Evolutionary conservation across 345 rosid genomes (phyloP), one percentile per base, ranked within the genome.

Genomic region (Lepidium sativum): DNA sequence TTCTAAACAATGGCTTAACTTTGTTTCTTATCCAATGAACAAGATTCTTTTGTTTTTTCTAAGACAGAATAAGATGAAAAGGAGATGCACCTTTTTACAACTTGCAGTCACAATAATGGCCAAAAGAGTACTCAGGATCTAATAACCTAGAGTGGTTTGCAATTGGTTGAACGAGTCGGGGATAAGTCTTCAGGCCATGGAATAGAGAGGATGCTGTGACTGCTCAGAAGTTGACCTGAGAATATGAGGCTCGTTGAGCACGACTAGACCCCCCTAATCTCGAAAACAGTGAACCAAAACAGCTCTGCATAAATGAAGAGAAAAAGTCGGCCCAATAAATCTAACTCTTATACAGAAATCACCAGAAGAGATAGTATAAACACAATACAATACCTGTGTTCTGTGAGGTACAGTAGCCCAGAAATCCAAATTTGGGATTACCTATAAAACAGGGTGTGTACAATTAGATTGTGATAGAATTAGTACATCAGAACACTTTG

Each of bases 321-420:
- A 43, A 60, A 27, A 20, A 10, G 63, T 59, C 27, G 32, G 3
- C 21, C 5, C 6, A 6, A 6, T 6, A 39, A 13, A 27, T 39
- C 9, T 27, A 20, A 8, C 17, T 72, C 39, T 14, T 18, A 65
- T 52, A 54, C 5, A n/a, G 4, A 23, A 31, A 47, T 6, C 38
- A 45, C 31, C 39, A 21, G 47, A 12, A 37, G 49, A 47, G 48
- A 16, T 39, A 41, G 15, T 37, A 58, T 37, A 66, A 69, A 31
- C 37, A 45, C 23, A 44, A 4, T 34, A 66, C 18, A 37, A 34
- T 81, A 94, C 97, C 89, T 86, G 89, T 43, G 67, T 78, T 75
- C 81, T 88, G 58, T 77, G 96, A 9, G 91, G 97, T 71, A 88
- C 34, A 73, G 83, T 78, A 68, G 63, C 71, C 99, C 99, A 94